Evolutionary conservation across 495 filamentous ascomycete genomes (phyloP).

Genomic region (Filosporella fistucella): DNA sequence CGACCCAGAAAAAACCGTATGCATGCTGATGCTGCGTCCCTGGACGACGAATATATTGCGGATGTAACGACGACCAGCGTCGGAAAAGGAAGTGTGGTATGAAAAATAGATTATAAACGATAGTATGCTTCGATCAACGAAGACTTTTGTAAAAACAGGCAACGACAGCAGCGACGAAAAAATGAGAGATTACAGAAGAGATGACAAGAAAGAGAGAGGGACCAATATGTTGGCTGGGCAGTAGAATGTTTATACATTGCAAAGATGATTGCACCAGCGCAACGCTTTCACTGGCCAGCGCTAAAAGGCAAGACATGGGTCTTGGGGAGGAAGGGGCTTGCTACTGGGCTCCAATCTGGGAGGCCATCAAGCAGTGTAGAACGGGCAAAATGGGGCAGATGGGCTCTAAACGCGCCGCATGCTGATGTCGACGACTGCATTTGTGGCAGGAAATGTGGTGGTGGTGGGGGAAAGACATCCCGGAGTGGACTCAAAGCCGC

Average conservation of each 20-base stretch:
- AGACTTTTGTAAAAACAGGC: constrained; percentile 23
- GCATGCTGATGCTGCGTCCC: constrained; percentile 20
- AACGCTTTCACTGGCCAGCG: constrained; percentile 17
- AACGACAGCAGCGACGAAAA: constrained; percentile 21
- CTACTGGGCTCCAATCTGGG: constrained; percentile 5
- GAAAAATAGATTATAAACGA: constrained; percentile 24
- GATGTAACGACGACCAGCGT: constrained; percentile 37
- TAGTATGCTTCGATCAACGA: constrained; percentile 37
- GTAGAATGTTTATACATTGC: constrained; percentile 27
- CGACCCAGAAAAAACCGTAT: constrained; percentile 24
- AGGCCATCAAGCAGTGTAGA: neutral
- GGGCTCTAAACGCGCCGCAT: constrained; percentile 4
- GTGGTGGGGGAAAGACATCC: constrained; percentile 2
- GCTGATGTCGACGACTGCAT: neutral
- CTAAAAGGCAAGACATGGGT: constrained; percentile 13
- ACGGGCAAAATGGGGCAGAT: neutral
- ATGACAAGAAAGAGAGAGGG: constrained; percentile 14
- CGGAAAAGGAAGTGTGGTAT: neutral
- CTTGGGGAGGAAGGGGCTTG: neutral
- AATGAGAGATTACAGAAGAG: too few species aligned
- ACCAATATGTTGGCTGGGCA: constrained; percentile 22
- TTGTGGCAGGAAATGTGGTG: neutral
- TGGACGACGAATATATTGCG: constrained; percentile 12
- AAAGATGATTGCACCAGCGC: constrained; percentile 5
- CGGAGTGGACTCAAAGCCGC: too few species aligned